Base-by-base conservation (phyloP, 2,329 filamentous ascomycete species). In the Pyricularia pennisetigena region DNA sequence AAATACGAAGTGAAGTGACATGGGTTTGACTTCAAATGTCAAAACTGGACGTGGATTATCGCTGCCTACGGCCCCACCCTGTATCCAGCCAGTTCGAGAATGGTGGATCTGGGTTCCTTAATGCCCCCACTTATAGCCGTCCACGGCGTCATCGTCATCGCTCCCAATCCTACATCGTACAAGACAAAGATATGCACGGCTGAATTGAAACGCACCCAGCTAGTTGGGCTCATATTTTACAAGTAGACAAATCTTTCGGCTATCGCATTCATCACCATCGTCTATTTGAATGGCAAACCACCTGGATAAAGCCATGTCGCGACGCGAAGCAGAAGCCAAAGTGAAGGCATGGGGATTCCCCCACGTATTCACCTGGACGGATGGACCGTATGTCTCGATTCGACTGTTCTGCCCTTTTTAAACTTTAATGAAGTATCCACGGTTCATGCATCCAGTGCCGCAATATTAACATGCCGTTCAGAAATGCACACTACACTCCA, bases 291-390 rank as follows among this genome's bases (percentile, higher is more conserved):
- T 61, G 1, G 12, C 57, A 7, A 26, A 26, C 4, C 57, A n/a
- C 12, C 23, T 26, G 57, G 41, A 49, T 20, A 23, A 7, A 61
- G 5, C 5, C 57, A 62, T 63, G 54, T 41, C 66, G 14, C 54
- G 66, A 49, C 28, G 20, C 24, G 66, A 67, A 57, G 20, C 61
- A 24, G 89, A 92, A 75, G 78, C 80, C 66, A 80, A 90, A 73
- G 89, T 92, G 29, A 82, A 82, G 49, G 86, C 85, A 1, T 92
- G 90, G 89, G 90, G 90, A 1, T 93, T 92, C 74, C 72, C 76
- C 2, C 82, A 87, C 66, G 88, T 91, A 74, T 91, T 91, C 71
- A 91, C 88, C 2, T 92, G 90, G 89, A 87, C 84, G 8, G 90
- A 92, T 76, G 79, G 81, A 26, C 86, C 88, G 89, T 91, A 83